Base-by-base conservation (phyloP, 352 stramenopile species). In the Plasmopara viticola region DNA sequence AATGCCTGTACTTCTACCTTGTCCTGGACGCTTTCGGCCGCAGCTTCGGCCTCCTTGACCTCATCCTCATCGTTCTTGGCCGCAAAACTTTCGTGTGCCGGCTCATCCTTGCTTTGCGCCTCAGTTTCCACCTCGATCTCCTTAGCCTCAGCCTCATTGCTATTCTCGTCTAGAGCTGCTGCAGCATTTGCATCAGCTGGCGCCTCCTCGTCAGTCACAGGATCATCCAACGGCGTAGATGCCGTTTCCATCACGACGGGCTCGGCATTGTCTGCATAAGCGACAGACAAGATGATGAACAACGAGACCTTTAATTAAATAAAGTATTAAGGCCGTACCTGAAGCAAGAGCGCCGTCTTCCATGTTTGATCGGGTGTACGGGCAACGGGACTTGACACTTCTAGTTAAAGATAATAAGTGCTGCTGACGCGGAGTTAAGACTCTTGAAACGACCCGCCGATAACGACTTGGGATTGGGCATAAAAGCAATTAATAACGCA, bases 1-100 rank as follows among this genome's bases (percentile, higher is more conserved):
- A 99, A 71, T 20, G 77, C 76, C 56, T 96, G 85, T 53, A 94
- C 80, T 41, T 98, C 90, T 44, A 97, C 74, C 70, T 97, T 90
- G 45, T 91, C 72, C 60, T 93, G 78, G 9, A 76, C 75, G 49
- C 72, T 78, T 55, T 94, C 79, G 10, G 73, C 68, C 5, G 70
- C 78, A 25, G 87, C 78, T 42, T 95, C 82, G 0, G 83, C 82
- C 33, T 68, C 73, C 60, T 93, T 88, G 14, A 62, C 51, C 44
- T 74, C 62, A 7, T 68, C 48, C 37, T 60, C 66, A 35, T 66
- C 56, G 25, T 60, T 18, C 44, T 75, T 72, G 38, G 66, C 30
- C 1, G 55, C 59, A 1, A 62, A 47, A 8, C 52, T 40, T 50
- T 69, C 66, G 5, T 68, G 56, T 38, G 38, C 43, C 6, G 38